Base-by-base conservation (phyloP, 352 stramenopile species). In the Globisporangium middletonii region DNA sequence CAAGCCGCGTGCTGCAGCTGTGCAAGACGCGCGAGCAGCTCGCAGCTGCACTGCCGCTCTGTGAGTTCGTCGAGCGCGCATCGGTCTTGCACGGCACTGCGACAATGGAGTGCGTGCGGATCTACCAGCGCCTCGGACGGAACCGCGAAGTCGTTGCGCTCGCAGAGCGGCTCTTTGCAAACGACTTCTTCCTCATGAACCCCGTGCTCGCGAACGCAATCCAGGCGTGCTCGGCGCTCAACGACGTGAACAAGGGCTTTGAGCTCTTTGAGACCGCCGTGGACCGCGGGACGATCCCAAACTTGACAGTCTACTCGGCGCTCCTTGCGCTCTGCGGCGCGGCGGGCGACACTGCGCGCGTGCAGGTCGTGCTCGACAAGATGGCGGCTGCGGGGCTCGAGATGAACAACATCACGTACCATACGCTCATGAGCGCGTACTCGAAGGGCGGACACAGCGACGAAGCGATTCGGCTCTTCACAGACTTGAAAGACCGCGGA, bases 321-420 rank as follows among this genome's bases (percentile, higher is more conserved):
- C 67, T 94, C 43, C 65, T 94, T 1, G 65, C 71, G 50, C 67
- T 89, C 15, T 75, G 70, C 19, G 77, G 69, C 1, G 62, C 69
- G 1, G 67, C 68, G 0, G 76, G 75, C 13, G 79, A 92, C 54
- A 68, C 69, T 18, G 64, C 67, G n/a, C 67, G 68, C 8, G 75
- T 91, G 30, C 63, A 76, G 38, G 41, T 60, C 27, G 65, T 88
- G 50, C 69, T 89, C 15, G 50, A 60, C 19, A 68, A 83, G 54
- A 89, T 92, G 78, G 53, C 82, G 30, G 55, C 79, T 4, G 63
- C 64, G 11, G 75, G 74, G 8, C 56, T 86, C 2, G 54, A 72
- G 51, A 84, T 92, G 78, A 89, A 82, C 60, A 61, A 86, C 61
- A 79, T 83, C 45, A 83, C 76, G 54, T 88, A 88, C 59, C 79